phyloP scores from a whole-genome alignment of 371 early-diverging fungal genomes.

The Lichtheimia ramosa region DNA sequence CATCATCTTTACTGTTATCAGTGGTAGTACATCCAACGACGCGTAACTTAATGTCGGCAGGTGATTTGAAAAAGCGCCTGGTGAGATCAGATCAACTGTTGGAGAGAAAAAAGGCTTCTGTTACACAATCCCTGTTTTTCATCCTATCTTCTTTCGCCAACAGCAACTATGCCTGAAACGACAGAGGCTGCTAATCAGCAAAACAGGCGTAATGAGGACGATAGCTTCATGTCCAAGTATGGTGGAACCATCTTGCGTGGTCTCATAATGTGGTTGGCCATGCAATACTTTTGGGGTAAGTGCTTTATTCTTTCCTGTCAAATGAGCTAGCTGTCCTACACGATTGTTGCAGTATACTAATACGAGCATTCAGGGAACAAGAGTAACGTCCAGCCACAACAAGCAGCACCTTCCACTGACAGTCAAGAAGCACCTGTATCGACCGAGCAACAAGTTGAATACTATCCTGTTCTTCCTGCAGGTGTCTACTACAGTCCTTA shows the following conservation, averaged over 20 bases:
- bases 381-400: not conserved
- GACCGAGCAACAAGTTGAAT: constrained; percentile 3
- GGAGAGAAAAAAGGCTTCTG: no score
- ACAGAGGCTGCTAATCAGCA: constrained; percentile 4
- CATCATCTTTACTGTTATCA: no score
- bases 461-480: constrained; percentile 25
- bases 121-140: not conserved
- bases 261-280: constrained; percentile 40
- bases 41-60: no score
- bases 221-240: constrained; percentile 18
- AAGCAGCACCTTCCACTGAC: not conserved
- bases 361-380: not conserved
- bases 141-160: constrained; percentile 4
- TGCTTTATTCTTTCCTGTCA: not conserved
- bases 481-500: constrained; percentile 40
- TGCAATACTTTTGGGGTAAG: constrained; percentile 30
- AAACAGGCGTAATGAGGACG: no score
- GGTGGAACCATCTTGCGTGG: constrained; percentile 36
- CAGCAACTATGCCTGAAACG: constrained; percentile 5
- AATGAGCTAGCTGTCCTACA: no score
- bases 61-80: no score
- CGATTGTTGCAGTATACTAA: no score
- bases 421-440: constrained; percentile 1
- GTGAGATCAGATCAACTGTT: no score
- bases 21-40: no score